Base-by-base conservation (phyloP, 345 rosid species). In the Trapa incisa region DNA sequence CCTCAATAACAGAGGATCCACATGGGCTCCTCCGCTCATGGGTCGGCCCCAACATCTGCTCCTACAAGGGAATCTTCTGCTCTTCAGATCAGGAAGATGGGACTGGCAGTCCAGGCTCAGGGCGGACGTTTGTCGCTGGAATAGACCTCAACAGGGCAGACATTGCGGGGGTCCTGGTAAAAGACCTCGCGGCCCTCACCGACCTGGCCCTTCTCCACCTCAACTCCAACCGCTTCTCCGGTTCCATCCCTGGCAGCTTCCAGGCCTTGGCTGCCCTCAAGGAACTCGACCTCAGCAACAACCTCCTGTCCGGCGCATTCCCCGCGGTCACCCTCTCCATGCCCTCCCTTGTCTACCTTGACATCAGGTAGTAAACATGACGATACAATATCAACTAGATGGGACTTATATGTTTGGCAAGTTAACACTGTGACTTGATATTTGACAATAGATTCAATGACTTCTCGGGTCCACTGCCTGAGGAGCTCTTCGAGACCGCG, bases 251-350 rank as follows among this genome's bases (percentile, higher is more conserved):
- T 33, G 77, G 73, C 53, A 71, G 84, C 22, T 87, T 93, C 81
- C 74, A 61, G 61, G 77, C 82, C 67, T 76, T 88, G 45, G 42
- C 39, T 7, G 81, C 87, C 37, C 89, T 93, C 13, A 85, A 83
- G 67, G 98, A 93, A 67, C 78, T 93, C 47, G 98, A 93, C 87
- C 80, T 93, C 42, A 93, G 98, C 70, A 92, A 90, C 81, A 93
- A 93, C 73, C 74, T 50, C 0, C 73, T 93, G 56, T 88, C 92
- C 4, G 96, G 97, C 68, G 61, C 84, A 66, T 90, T 92, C 75
- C 98, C 98, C 16, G 0, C 36, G 0, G 80, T 78, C 62, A 72
- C 79, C 64, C 71, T 93, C 36, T 76, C 79, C 78, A 82, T 90
- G 64, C 96, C 92, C 6, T 85, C 75, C 65, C 91, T 93, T 12